A percentile compares a stretch with the other conserved stretches of the same genome.
Conservation (phyloP, 306 rosid species). For the Cicer chorassanicum region DNA sequence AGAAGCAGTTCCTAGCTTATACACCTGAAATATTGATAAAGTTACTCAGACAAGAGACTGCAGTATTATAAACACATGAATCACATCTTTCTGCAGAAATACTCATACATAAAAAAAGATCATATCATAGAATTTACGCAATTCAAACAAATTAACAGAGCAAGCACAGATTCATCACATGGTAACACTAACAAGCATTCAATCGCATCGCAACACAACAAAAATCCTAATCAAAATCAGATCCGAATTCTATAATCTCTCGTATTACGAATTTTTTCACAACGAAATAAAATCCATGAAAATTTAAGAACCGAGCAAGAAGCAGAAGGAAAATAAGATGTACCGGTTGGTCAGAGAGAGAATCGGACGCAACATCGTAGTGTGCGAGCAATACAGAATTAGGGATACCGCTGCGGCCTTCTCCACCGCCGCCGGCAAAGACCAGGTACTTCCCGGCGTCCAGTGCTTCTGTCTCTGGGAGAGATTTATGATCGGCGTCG, state of each 20-base stretch:
- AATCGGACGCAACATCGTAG: constrained; percentile 60
- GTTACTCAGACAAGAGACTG: constrained; percentile 35
- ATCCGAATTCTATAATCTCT: constrained; percentile 29
- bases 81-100: not conserved
- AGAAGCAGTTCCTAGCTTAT: constrained; percentile 60
- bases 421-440: constrained; percentile 91
- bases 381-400: constrained; percentile 66
- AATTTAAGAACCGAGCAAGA: constrained; percentile 1
- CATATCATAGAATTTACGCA: not conserved
- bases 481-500: constrained; percentile 37
- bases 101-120: not conserved
- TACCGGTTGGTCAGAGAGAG: constrained; percentile 77
- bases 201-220: not conserved
- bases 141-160: constrained; percentile 16
- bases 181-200: constrained; percentile 12
- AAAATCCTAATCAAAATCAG: constrained; percentile 39
- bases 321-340: constrained; percentile 41
- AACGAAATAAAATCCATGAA: constrained; percentile 16
- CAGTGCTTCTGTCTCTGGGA: not conserved
- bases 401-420: constrained; percentile 81
- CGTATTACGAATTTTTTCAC: not conserved
- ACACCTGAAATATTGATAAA: constrained; percentile 62
- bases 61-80: constrained; percentile 7
- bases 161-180: constrained; percentile 9
- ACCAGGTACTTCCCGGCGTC: constrained; percentile 52